phyloP scores from a whole-genome alignment of 73 alveolate species.

The Paramecium tetraurelia region DNA sequence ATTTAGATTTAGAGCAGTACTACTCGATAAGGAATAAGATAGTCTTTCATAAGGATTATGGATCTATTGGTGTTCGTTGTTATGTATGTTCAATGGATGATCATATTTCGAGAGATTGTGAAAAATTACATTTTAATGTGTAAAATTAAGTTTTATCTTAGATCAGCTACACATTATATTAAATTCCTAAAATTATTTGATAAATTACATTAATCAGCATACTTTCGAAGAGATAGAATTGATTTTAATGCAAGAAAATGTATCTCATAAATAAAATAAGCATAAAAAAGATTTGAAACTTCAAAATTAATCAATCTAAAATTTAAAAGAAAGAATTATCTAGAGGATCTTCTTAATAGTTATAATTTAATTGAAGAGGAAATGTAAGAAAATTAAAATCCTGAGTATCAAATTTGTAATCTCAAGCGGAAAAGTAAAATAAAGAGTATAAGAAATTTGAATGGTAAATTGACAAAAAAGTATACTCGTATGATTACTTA shows the following conservation, averaged over 20 bases:
- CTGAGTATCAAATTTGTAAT: not conserved
- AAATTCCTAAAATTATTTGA: not conserved
- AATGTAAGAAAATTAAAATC: not conserved
- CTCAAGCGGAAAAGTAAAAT: not conserved
- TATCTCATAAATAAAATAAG: not conserved
- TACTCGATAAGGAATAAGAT: constrained; percentile 22
- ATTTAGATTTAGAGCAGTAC: constrained; percentile 12
- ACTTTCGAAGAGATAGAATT: not conserved
- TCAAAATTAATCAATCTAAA: not conserved
- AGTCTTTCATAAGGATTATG: not conserved
- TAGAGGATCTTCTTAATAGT: not conserved
- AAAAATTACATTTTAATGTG: not conserved
- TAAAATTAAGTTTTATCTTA: constrained; percentile 53
- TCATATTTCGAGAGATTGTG: constrained; percentile 31
- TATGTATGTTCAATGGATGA: not conserved
- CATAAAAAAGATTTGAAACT: not conserved
- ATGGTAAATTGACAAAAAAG: not conserved
- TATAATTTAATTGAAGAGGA: not conserved
- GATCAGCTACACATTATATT: constrained; percentile 19
- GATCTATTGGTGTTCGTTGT: constrained; percentile 29
- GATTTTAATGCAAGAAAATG: not conserved
- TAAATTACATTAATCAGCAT: not conserved
- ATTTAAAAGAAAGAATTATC: not conserved
- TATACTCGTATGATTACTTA: not conserved
- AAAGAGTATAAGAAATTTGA: not conserved